These are phyloP conservation scores for Magnolia kwangsiensis DNA, from an alignment of 164 flowering plant species.

Conservation along the genomic window DNA sequence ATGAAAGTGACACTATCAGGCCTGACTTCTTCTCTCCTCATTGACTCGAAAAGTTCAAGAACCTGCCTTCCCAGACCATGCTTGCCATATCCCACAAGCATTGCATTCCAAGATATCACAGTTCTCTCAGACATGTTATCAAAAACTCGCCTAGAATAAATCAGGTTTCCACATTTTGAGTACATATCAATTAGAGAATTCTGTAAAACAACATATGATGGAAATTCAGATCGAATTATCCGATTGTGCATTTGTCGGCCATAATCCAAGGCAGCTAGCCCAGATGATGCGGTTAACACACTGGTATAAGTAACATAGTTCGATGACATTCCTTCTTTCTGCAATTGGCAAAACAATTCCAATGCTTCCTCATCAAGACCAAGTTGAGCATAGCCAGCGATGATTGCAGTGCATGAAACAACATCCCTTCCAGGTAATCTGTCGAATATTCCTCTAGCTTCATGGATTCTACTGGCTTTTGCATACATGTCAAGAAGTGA, in stretches of 20 bases:
- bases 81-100: conserved; percentile 34
- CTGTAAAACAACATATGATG: conserved; percentile 25
- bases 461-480: conserved; percentile 27
- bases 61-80: conserved; percentile 33
- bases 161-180: conserved; percentile 30
- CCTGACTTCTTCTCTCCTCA: conserved; percentile 20
- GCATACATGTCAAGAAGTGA: conserved; percentile 38
- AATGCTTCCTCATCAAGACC: conserved; percentile 32
- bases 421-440: conserved; percentile 23
- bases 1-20: conserved; percentile 25
- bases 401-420: conserved; percentile 36
- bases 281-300: conserved; percentile 31
- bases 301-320: conserved; percentile 33
- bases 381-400: conserved; percentile 31
- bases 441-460: conserved; percentile 24
- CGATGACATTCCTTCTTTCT: conserved; percentile 26
- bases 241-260: conserved; percentile 28
- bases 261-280: conserved; percentile 31
- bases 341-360: conserved; percentile 23
- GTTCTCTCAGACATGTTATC: conserved; percentile 28
- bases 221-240: conserved; percentile 21
- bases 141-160: conserved; percentile 25
- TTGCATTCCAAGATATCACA: conserved; percentile 30
- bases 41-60: conserved; percentile 23
- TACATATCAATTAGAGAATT: conserved; percentile 36